phyloP scores from a whole-genome alignment of 805 yeast genomes.

The Sugiyamaella qingdaonensis region DNA sequence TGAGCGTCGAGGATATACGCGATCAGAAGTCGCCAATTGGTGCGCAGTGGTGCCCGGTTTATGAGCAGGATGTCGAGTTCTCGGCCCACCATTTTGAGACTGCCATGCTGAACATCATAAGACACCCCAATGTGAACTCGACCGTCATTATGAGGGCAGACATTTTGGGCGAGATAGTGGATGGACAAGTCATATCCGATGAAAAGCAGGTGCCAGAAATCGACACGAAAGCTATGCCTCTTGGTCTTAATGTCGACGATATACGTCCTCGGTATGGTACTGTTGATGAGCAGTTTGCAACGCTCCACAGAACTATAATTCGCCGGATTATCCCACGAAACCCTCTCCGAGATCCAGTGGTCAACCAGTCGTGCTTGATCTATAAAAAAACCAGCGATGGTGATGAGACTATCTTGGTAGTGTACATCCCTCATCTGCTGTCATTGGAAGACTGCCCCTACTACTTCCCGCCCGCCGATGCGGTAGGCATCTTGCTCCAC shows the following conservation, averaged over 20 bases:
- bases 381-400: conserved; percentile 20
- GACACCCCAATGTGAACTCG: conserved; percentile 86
- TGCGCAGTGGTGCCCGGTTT: conserved; percentile 58
- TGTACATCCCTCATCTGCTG: conserved; percentile 72
- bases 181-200: conserved; percentile 4
- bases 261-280: conserved; percentile 16
- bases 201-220: conserved; percentile 35
- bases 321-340: conserved; percentile 88
- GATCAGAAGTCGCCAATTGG: conserved; percentile 48
- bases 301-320: conserved; percentile 44
- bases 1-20: conserved; percentile 32
- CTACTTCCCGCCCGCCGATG: conserved; percentile 81
- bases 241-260: conserved; percentile 18
- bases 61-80: conserved; percentile 43
- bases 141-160: conserved; percentile 89
- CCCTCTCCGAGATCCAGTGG: conserved; percentile 75
- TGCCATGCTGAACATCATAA: conserved; percentile 76
- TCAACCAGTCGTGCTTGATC: conserved; percentile 79
- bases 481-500: conserved; percentile 64
- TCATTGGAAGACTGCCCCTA: conserved; percentile 66
- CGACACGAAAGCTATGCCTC: conserved; percentile 36
- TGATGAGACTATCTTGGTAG: conserved; percentile 44
- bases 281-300: conserved; percentile 4
- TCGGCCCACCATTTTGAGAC: conserved; percentile 54
- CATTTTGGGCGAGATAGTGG: conserved; percentile 37